These are phyloP conservation scores for Craterostigma plantagineum DNA, from an alignment of 257 asterid species.

Conservation along the genomic window DNA sequence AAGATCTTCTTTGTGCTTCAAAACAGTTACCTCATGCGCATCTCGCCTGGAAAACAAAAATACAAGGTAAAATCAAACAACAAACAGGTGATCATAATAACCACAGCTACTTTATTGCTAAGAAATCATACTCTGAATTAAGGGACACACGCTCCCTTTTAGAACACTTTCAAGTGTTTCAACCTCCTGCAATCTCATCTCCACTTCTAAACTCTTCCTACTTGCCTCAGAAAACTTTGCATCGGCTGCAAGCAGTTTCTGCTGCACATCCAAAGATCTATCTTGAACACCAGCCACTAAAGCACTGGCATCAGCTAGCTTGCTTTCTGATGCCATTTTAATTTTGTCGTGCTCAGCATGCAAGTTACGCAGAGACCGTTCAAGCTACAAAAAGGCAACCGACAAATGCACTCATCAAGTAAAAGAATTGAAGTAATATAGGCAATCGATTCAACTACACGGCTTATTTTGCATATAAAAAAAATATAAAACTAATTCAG, in stretches of 20 bases:
- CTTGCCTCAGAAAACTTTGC: conserved; percentile 76
- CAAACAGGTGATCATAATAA: not conserved
- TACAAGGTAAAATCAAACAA: not conserved
- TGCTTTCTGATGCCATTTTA: conserved; percentile 34
- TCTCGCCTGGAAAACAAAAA: conserved; percentile 33
- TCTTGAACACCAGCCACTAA: conserved; percentile 42
- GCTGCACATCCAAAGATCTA: conserved; percentile 50
- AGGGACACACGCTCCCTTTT: conserved; percentile 58
- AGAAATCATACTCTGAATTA: conserved; percentile 46
- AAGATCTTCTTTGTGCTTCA: conserved; percentile 55
- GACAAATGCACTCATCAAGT: no score
- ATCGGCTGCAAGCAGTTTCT: conserved; percentile 57
- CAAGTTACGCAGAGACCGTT: conserved; percentile 42
- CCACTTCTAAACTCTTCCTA: conserved; percentile 55
- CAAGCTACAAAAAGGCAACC: conserved; percentile 25
- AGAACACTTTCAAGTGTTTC: conserved; percentile 65
- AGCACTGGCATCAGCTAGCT: conserved; percentile 54
- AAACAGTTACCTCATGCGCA: conserved; percentile 40
- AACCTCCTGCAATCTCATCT: conserved; percentile 61
- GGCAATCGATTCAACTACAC: no score
- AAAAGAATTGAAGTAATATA: no score
- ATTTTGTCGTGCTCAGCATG: conserved; percentile 33
- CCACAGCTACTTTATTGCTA: conserved; percentile 1
- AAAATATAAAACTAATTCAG: no score
- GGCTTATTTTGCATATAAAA: no score